phyloP scores from a whole-genome alignment of 2,329 filamentous ascomycete genomes.

The Alternaria incomplexa region DNA sequence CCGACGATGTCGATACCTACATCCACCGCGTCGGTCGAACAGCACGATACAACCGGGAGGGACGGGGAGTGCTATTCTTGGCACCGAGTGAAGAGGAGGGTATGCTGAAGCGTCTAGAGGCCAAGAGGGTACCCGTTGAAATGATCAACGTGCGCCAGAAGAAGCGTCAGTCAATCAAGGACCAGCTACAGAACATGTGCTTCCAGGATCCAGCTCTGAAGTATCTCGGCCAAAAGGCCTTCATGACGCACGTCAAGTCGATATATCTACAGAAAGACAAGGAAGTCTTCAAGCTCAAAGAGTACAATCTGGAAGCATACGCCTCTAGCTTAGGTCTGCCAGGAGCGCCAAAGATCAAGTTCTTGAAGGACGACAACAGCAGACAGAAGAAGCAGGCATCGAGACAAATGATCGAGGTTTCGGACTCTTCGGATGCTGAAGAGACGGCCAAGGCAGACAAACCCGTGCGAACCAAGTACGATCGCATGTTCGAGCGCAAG shows the following conservation, averaged over 20 bases:
- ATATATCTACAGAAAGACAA: slow-evolving; percentile 90
- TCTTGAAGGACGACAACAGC: slow-evolving; percentile 85
- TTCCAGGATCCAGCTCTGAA: slow-evolving; percentile 95
- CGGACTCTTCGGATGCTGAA: slow-evolving; percentile 68
- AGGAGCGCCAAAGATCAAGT: slow-evolving; percentile 90
- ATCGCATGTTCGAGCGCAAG: slow-evolving; percentile 95
- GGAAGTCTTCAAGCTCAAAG: slow-evolving; percentile 83
- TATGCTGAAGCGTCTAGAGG: slow-evolving; percentile 84
- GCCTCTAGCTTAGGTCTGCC: slow-evolving; percentile 86
- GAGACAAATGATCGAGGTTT: slow-evolving; percentile 63
- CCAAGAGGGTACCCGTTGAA: slow-evolving; percentile 88
- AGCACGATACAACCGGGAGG: slow-evolving; percentile 88
- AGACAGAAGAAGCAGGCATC: slow-evolving; percentile 89
- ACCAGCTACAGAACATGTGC: slow-evolving; percentile 90
- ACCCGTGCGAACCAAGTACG: slow-evolving; percentile 90
- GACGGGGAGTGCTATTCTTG: slow-evolving; percentile 86
- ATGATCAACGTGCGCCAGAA: slow-evolving; percentile 85
- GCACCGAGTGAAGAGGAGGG: slow-evolving; percentile 90
- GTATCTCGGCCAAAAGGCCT: slow-evolving; percentile 94
- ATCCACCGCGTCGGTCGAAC: slow-evolving; percentile 96
- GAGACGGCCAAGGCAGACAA: slow-evolving; percentile 58
- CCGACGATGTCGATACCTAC: slow-evolving; percentile 96
- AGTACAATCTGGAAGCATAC: slow-evolving; percentile 84
- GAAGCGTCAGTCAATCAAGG: slow-evolving; percentile 85
- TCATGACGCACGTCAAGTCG: slow-evolving; percentile 86